Conservation (phyloP, 106 monocot species). For the Apostasia ramifera region DNA sequence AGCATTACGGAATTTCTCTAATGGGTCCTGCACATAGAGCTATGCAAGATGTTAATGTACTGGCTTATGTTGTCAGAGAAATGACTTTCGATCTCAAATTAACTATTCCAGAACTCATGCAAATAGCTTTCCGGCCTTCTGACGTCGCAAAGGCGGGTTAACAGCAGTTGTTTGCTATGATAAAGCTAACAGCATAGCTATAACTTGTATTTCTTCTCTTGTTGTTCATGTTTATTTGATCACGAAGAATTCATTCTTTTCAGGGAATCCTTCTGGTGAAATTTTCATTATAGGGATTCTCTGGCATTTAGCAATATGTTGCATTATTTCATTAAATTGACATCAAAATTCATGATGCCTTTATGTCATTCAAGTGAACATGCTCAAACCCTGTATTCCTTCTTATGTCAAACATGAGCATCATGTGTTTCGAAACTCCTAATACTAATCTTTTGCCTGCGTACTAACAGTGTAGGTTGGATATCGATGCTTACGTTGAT, state of each 20-base stretch:
- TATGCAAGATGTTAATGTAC: constrained; percentile 67
- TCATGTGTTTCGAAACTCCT: too few species aligned
- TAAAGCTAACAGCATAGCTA: too few species aligned
- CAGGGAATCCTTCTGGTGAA: neutral
- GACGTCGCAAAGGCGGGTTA: constrained; percentile 24
- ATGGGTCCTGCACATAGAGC: constrained; percentile 71
- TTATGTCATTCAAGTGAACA: too few species aligned
- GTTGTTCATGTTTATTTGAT: neutral
- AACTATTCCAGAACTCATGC: constrained; percentile 42
- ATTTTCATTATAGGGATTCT: neutral
- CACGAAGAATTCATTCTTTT: neutral
- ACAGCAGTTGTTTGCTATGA: neutral
- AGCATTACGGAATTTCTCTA: constrained; percentile 38
- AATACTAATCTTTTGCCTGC: too few species aligned
- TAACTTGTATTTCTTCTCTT: neutral
- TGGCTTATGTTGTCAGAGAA: constrained; percentile 54
- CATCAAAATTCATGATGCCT: too few species aligned
- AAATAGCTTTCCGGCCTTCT: constrained; percentile 56
- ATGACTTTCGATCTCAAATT: constrained; percentile 69
- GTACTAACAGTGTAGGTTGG: too few species aligned
- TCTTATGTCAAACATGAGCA: too few species aligned
- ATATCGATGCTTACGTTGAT: too few species aligned
- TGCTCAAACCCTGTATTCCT: too few species aligned
- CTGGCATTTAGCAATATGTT: neutral
- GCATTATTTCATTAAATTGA: neutral